A percentile compares a stretch with the other conserved stretches of the same genome.
Conservation (phyloP, 306 rosid species). For the Oemleria cerasiformis region DNA sequence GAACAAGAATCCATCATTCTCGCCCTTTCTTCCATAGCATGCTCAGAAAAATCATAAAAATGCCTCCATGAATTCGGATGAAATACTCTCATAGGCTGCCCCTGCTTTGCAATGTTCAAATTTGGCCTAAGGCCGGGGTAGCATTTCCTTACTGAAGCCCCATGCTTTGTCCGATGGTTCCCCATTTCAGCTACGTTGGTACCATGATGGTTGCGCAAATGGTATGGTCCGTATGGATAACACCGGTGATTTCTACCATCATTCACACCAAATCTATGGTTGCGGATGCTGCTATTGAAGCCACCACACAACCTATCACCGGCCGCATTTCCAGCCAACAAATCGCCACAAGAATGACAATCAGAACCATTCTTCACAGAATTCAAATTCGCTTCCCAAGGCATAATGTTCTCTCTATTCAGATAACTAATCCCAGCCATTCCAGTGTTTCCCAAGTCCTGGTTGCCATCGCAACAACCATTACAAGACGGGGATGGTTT, state of each 20-base stretch:
- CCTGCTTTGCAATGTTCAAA: constrained; percentile 15
- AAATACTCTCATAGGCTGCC: constrained; percentile 6
- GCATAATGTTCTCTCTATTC: constrained; percentile 29
- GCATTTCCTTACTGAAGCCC: constrained; percentile 6
- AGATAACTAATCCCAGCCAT: neutral
- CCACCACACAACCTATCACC: constrained; percentile 2
- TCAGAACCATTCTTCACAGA: neutral
- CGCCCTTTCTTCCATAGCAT: constrained; percentile 12
- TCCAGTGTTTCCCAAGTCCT: neutral
- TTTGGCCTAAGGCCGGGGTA: constrained; percentile 7
- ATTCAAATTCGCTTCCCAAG: constrained; percentile 6
- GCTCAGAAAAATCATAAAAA: neutral
- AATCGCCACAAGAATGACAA: neutral
- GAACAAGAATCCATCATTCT: neutral
- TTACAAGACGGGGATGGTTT: neutral
- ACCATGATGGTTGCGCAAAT: constrained; percentile 3
- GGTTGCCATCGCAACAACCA: constrained; percentile 5
- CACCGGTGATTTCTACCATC: constrained; percentile 15
- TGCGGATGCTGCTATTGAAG: constrained; percentile 14
- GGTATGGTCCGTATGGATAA: neutral
- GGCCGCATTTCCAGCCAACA: neutral
- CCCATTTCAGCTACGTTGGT: constrained; percentile 17
- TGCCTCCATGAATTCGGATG: constrained; percentile 8
- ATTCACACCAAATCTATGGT: constrained; percentile 9
- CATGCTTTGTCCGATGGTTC: constrained; percentile 6